Base-by-base conservation (phyloP, 768 basidiomycete species). In the Termitomyces heimii region DNA sequence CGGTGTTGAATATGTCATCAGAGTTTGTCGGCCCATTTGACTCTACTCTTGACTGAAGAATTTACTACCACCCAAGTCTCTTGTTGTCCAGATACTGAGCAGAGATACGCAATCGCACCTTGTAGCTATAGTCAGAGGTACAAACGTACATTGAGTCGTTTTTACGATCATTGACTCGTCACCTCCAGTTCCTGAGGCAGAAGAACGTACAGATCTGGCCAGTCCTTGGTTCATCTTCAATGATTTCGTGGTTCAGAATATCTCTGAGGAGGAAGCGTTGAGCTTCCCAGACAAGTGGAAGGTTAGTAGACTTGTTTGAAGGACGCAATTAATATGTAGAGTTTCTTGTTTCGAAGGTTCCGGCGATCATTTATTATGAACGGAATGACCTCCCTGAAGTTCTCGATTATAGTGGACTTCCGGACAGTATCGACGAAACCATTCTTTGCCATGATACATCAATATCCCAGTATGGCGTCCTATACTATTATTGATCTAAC, bases 151-250 rank as follows among this genome's bases (percentile, higher is more conserved):
- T 43, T 34, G n/a, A 53, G 34, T 24, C 26, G 13, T 50, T 34
- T 50, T 34, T 16, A 31, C 13, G 12, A 32, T 14, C 20, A 40
- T 5, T 35, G 16, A 37, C 26, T 42, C 34, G 40, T 44, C 50
- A 34, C 51, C 44, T 28, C 28, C 52, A 42, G 91, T 94, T 39
- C 90, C 90, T 0, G 84, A 87, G 56, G 82, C 82, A 1, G 85
- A 86, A 65, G 69, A 66, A 8, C 66, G 74, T 12, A 56, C 66
- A 1, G 71, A 75, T 53, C 55, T 66, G 16, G 62, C 62, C 20
- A 85, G 83, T 54, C 82, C 84, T 1, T 99, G 97, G 97, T 88
- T 88, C 65, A 70, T 98, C 54, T 98, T 98, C 83, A 99, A 99
- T 66, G 97, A 99, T 66, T 99, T 99, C 66, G 79, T 86, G 1